phyloP scores from a whole-genome alignment of 2,329 filamentous ascomycete species.

The Lasiodiplodia sp. region DNA sequence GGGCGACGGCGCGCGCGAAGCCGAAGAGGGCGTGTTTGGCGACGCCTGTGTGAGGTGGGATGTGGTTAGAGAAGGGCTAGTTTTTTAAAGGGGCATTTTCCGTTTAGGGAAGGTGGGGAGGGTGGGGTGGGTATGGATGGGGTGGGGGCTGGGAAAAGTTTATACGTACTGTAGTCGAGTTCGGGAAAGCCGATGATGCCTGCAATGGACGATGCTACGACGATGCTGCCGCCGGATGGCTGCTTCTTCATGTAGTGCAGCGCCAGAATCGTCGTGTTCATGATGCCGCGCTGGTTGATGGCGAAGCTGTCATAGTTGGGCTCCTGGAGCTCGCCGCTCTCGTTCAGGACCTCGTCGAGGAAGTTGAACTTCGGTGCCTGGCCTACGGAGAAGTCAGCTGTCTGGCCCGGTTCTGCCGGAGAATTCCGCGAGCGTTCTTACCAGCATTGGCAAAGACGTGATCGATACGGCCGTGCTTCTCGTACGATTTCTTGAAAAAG shows the following conservation, averaged over 20 bases:
- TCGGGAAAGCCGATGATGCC: conserved; percentile 38
- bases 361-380: conserved; percentile 34
- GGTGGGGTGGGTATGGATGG: neutral
- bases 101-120: too few species aligned
- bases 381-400: conserved; percentile 25
- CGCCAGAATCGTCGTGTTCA: conserved; percentile 60
- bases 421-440: conserved; percentile 4
- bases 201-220: conserved; percentile 40
- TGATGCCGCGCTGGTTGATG: conserved; percentile 58
- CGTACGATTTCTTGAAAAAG: conserved; percentile 59
- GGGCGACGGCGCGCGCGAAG: conserved; percentile 38
- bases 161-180: conserved; percentile 40
- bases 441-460: conserved; percentile 53
- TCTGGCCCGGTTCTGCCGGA: neutral
- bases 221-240: conserved; percentile 40
- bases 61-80: neutral
- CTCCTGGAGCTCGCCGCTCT: conserved; percentile 39
- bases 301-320: conserved; percentile 46
- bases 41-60: conserved; percentile 35
- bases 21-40: conserved; percentile 44
- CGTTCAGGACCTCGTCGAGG: conserved; percentile 40
- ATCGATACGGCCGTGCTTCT: conserved; percentile 51
- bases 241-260: conserved; percentile 55
- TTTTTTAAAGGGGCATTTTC: conserved; percentile 22
- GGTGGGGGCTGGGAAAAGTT: too few species aligned